Conservation (phyloP, 2,329 filamentous ascomycete genomes). For the Aspergillus pseudotamarii region DNA sequence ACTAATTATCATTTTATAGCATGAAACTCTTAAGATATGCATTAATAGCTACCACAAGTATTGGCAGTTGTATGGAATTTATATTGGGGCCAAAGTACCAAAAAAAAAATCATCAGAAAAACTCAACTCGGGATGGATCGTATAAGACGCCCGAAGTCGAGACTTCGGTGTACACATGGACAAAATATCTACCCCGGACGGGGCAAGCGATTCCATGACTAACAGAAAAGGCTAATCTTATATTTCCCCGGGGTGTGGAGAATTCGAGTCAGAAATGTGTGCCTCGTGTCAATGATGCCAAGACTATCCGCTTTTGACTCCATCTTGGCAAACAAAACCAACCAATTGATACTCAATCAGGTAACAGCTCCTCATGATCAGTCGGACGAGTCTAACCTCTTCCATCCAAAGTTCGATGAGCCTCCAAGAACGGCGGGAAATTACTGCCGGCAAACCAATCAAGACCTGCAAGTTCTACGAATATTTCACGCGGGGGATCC, state of each 20-base stretch:
- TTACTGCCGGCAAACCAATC: neutral
- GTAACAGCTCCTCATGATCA: neutral
- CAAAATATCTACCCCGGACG: neutral
- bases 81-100: neutral
- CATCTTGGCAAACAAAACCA: neutral
- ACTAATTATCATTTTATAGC: no score
- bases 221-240: conserved; percentile 11
- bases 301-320: conserved; percentile 2
- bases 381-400: neutral
- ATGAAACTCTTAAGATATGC: no score
- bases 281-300: conserved; percentile 5
- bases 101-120: neutral
- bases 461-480: neutral
- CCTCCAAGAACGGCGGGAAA: neutral
- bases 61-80: no score
- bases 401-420: neutral
- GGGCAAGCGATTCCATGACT: conserved; percentile 8
- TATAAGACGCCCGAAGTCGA: no score
- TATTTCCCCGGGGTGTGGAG: neutral
- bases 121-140: neutral
- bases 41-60: no score
- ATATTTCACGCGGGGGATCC: neutral
- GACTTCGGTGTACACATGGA: no score
- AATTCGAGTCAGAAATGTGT: neutral
- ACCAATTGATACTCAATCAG: neutral